These are phyloP conservation scores for Kodamaea hsintzibuensis DNA, from an alignment of 805 yeast genomes.

Conservation along the genomic window DNA sequence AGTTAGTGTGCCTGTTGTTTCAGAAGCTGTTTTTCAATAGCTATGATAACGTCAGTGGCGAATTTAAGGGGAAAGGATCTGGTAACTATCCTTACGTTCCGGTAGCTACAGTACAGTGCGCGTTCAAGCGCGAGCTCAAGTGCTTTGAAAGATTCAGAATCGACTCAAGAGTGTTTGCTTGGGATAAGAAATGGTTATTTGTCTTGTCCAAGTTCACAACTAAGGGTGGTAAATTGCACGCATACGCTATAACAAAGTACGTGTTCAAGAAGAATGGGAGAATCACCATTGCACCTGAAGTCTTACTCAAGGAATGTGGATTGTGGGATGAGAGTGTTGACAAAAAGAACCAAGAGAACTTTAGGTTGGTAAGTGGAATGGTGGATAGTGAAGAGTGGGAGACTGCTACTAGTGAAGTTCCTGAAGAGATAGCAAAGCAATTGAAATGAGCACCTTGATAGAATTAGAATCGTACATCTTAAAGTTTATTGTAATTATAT, in stretches of 20 bases:
- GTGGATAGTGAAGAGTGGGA: constrained; percentile 12
- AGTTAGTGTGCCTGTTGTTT: constrained; percentile 56
- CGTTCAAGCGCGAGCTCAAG: constrained; percentile 70
- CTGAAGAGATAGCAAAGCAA: not conserved
- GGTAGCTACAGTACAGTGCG: constrained; percentile 67
- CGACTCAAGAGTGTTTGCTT: constrained; percentile 62
- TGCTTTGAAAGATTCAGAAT: constrained; percentile 63
- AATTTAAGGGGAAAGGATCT: constrained; percentile 27
- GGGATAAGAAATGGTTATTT: constrained; percentile 89
- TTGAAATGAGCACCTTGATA: not conserved
- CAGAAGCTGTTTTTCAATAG: constrained; percentile 53
- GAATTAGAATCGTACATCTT: not conserved
- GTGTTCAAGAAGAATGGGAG: constrained; percentile 75
- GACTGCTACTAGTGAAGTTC: constrained; percentile 2
- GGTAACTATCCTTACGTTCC: constrained; percentile 64
- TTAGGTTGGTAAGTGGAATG: constrained; percentile 28
- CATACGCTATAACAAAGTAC: constrained; percentile 71
- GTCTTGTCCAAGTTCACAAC: constrained; percentile 62
- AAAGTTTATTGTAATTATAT: too few species aligned
- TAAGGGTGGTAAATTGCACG: constrained; percentile 39
- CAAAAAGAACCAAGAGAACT: constrained; percentile 39
- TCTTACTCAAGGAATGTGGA: constrained; percentile 57
- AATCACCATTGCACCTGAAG: constrained; percentile 68
- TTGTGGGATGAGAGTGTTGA: constrained; percentile 54
- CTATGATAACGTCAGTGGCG: constrained; percentile 38